Evolutionary conservation across 208 protist species (phyloP).

Genomic region (Polymyxa betae): DNA sequence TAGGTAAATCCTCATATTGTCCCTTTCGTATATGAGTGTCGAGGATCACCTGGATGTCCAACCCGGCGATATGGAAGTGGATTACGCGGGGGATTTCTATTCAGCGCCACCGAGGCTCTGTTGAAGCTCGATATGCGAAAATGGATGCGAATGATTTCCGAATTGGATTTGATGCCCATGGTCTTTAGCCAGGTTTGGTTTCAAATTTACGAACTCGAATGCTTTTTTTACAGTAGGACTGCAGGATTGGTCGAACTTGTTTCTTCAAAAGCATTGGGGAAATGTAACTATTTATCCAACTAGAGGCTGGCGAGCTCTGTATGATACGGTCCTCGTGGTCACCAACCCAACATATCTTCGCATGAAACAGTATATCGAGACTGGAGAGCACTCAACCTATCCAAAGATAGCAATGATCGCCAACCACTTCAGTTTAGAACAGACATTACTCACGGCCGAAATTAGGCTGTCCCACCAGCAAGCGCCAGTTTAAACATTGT

Average conservation of each 20-base stretch:
- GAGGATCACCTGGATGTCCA: background rate
- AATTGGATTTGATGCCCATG: conserved; percentile 3
- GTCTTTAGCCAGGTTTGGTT: background rate
- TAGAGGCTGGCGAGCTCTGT: background rate
- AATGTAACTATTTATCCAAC: conserved; percentile 7
- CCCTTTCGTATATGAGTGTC: conserved; percentile 6
- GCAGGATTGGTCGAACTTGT: background rate
- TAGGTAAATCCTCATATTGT: background rate
- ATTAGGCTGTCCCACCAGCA: too few relatives aligned
- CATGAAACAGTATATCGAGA: background rate
- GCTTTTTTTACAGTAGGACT: background rate
- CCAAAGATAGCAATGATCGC: background rate
- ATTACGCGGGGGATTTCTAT: background rate
- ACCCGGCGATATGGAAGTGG: background rate
- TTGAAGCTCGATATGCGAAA: background rate
- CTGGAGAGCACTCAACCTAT: background rate
- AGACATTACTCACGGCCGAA: background rate
- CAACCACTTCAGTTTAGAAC: background rate
- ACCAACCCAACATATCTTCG: background rate
- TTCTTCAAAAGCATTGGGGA: background rate
- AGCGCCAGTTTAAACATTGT: too few relatives aligned
- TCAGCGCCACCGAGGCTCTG: background rate
- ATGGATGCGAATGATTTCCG: background rate
- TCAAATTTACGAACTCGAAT: background rate
- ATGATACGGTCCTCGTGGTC: background rate